These are phyloP conservation scores for Rhizophlyctis rosea DNA, from an alignment of 192 early-diverging fungal species.

Conservation along the genomic window DNA sequence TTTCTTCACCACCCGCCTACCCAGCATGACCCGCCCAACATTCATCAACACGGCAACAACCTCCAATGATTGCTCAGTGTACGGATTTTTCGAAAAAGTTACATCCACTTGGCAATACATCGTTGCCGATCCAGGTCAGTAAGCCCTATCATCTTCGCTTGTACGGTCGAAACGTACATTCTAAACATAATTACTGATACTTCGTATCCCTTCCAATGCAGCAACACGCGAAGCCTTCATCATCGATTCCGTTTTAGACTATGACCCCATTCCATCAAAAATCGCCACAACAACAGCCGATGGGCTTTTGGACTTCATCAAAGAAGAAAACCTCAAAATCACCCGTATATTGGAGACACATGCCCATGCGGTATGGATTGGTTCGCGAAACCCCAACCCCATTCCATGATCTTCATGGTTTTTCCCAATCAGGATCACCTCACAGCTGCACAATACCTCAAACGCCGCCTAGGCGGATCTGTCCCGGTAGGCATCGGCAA, in stretches of 20 bases:
- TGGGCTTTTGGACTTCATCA: slow-evolving; percentile 9
- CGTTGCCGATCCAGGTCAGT: slow-evolving; percentile 10
- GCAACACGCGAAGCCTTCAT: slow-evolving; percentile 14
- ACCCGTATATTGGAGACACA: slow-evolving; percentile 29
- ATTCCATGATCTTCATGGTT: slow-evolving; percentile 1
- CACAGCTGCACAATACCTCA: slow-evolving; percentile 28
- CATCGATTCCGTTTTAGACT: slow-evolving; percentile 29
- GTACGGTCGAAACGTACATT: too few relatives aligned
- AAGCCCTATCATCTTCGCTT: too few relatives aligned
- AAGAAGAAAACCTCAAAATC: slow-evolving; percentile 3
- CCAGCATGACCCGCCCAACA: slow-evolving; percentile 1
- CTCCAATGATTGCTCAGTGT: neutral
- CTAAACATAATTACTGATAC: neutral
- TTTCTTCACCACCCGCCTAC: too few relatives aligned
- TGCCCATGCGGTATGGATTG: slow-evolving; percentile 21
- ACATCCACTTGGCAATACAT: slow-evolving; percentile 17
- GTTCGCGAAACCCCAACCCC: neutral
- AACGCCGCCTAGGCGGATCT: slow-evolving; percentile 11
- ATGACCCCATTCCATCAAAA: slow-evolving; percentile 3
- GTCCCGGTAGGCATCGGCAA: slow-evolving; percentile 22
- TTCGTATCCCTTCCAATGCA: neutral
- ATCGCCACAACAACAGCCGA: slow-evolving; percentile 18
- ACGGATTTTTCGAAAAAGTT: slow-evolving; percentile 19
- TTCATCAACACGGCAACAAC: neutral
- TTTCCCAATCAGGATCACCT: slow-evolving; percentile 26